A percentile compares a stretch with the other conserved stretches of the same genome.
These are phyloP conservation scores for Cladosporium velox DNA, from an alignment of 2,329 filamentous ascomycete species.

Conservation along the genomic window DNA sequence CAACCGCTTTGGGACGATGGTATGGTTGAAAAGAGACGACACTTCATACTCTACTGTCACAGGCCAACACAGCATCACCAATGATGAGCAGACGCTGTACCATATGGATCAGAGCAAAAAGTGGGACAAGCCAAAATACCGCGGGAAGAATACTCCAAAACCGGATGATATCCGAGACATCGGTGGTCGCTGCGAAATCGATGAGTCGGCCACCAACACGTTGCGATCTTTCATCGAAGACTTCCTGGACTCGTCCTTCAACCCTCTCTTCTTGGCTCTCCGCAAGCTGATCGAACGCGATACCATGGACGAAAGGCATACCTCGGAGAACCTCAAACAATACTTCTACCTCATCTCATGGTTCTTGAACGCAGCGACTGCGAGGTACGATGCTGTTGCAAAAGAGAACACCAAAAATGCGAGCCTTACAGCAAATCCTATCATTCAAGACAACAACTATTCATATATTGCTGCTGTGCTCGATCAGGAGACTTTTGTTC, in stretches of 20 bases:
- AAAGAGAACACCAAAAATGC: slow-evolving; percentile 46
- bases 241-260: slow-evolving; percentile 93
- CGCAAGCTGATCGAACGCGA: slow-evolving; percentile 90
- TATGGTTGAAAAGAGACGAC: slow-evolving; percentile 89
- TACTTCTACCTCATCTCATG: slow-evolving; percentile 92
- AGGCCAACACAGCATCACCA: slow-evolving; percentile 80
- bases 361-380: slow-evolving; percentile 81
- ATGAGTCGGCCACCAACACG: slow-evolving; percentile 70
- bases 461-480: slow-evolving; percentile 85
- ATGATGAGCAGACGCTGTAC: slow-evolving; percentile 70
- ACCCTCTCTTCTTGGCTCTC: slow-evolving; percentile 78
- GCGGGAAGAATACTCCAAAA: slow-evolving; percentile 44
- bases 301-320: slow-evolving; percentile 66
- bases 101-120: slow-evolving; percentile 92
- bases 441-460: slow-evolving; percentile 69
- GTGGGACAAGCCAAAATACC: slow-evolving; percentile 76
- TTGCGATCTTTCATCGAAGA: slow-evolving; percentile 84
- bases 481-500: slow-evolving; percentile 92
- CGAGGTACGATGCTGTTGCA: slow-evolving; percentile 57
- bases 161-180: slow-evolving; percentile 64
- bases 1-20: slow-evolving; percentile 94
- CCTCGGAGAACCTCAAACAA: slow-evolving; percentile 57
- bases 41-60: slow-evolving; percentile 83
- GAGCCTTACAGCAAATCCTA: slow-evolving; percentile 38
- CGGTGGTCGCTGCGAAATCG: slow-evolving; percentile 70